Evolutionary conservation across 176 grass and related monocot genomes (phyloP).

Genomic region (Oryza meyeriana): DNA sequence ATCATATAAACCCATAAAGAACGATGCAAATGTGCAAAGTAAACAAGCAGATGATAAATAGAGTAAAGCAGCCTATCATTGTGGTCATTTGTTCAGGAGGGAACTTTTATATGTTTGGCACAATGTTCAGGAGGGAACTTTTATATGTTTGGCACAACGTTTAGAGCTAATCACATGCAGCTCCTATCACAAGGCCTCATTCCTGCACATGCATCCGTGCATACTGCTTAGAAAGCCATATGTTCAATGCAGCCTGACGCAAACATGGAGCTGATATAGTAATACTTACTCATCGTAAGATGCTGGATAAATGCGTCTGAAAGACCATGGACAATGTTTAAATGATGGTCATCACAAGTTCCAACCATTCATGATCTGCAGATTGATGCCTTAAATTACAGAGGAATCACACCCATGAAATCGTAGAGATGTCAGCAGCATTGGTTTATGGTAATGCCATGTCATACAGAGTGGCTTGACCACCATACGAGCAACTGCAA

Average conservation of each 20-base stretch:
- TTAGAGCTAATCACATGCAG: constrained; percentile 9
- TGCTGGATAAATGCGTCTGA: not conserved
- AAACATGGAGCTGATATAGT: not conserved
- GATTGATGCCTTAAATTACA: not conserved
- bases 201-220: not conserved
- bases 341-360: not conserved
- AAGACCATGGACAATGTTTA: not conserved
- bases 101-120: not conserved
- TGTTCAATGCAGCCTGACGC: not conserved
- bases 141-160: not conserved
- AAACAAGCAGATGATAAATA: not conserved
- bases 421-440: not conserved
- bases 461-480: not conserved
- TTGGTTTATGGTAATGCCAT: not conserved
- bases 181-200: not conserved
- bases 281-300: not conserved
- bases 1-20: not conserved
- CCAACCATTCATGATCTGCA: not conserved
- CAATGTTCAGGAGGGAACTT: constrained; percentile 9
- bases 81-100: constrained; percentile 15
- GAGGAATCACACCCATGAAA: not conserved
- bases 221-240: not conserved
- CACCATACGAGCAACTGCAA: not conserved
- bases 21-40: not conserved
- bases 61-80: not conserved